Conservation (phyloP, 805 yeast genomes). For the Priceomyces haplophilus region DNA sequence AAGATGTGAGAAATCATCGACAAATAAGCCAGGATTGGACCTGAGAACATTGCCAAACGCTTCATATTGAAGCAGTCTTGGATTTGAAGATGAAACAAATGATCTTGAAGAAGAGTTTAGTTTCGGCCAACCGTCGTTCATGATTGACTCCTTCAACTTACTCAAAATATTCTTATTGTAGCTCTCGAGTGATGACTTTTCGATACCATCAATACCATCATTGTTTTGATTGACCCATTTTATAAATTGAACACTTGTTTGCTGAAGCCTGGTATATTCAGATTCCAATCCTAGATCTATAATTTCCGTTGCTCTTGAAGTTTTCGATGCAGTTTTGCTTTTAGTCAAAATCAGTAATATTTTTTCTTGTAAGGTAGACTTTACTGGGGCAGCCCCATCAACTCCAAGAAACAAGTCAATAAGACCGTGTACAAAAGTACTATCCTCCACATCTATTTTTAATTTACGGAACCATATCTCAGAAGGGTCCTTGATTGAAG, state of each 20-base stretch:
- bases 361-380: slow-evolving; percentile 51
- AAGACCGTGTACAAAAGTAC: slow-evolving; percentile 40
- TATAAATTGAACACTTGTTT: slow-evolving; percentile 59
- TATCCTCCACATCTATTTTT: slow-evolving; percentile 51
- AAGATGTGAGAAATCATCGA: slow-evolving; percentile 48
- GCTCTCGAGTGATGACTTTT: slow-evolving; percentile 8
- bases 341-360: slow-evolving; percentile 49
- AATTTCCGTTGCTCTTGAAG: slow-evolving; percentile 43
- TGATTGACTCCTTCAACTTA: slow-evolving; percentile 50
- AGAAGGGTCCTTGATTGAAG: slow-evolving; percentile 55
- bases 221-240: slow-evolving; percentile 48
- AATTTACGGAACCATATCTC: slow-evolving; percentile 49
- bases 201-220: slow-evolving; percentile 6
- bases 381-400: slow-evolving; percentile 49
- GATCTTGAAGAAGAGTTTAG: slow-evolving; percentile 33
- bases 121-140: slow-evolving; percentile 61
- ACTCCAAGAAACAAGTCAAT: slow-evolving; percentile 53
- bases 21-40: slow-evolving; percentile 40
- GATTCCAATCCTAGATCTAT: slow-evolving; percentile 61
- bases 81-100: slow-evolving; percentile 14
- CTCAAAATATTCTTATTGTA: slow-evolving; percentile 47
- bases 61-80: slow-evolving; percentile 68
- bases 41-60: slow-evolving; percentile 67
- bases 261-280: slow-evolving; percentile 49
- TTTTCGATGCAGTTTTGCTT: slow-evolving; percentile 50